Evolutionary conservation across 495 filamentous ascomycete genomes (phyloP).

Genomic region (Lophiostoma macrostomum): DNA sequence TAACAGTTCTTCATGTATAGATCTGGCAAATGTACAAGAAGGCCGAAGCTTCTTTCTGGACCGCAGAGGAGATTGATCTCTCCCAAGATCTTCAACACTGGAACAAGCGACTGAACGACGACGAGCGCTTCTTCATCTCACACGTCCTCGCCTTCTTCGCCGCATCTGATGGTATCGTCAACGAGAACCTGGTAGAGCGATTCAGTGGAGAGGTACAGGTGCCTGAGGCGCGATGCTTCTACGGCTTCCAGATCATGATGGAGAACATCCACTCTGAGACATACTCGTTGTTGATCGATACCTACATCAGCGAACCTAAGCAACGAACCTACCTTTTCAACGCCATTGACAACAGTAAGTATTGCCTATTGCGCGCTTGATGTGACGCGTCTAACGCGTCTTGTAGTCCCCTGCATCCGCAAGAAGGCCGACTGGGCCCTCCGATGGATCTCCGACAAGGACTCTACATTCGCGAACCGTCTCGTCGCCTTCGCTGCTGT

Average conservation of each 20-base stretch:
- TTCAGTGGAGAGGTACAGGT: conserved; percentile 97
- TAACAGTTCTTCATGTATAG: conserved; percentile 47
- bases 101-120: conserved; percentile 95
- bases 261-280: conserved; percentile 99
- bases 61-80: conserved; percentile 97
- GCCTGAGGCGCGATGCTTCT: conserved; percentile 98
- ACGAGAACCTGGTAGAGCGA: conserved; percentile 97
- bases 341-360: conserved; percentile 91
- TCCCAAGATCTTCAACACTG: conserved; percentile 99
- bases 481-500: conserved; percentile 97
- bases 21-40: conserved; percentile 99
- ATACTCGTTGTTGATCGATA: conserved; percentile 98
- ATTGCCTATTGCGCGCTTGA: background rate
- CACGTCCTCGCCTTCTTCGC: conserved; percentile 99
- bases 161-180: conserved; percentile 98
- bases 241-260: conserved; percentile 99
- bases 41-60: conserved; percentile 99
- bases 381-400: conserved; percentile 36
- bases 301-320: conserved; percentile 98
- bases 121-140: conserved; percentile 97
- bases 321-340: conserved; percentile 96
- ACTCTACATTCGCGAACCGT: conserved; percentile 91
- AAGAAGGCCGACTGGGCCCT: conserved; percentile 99
- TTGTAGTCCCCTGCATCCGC: conserved; percentile 83
- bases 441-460: conserved; percentile 85